Percentiles rank a stretch among this genome's conserved stretches.
phyloP scores from a whole-genome alignment of 2,329 filamentous ascomycete genomes.

The Penicillium sp. region DNA sequence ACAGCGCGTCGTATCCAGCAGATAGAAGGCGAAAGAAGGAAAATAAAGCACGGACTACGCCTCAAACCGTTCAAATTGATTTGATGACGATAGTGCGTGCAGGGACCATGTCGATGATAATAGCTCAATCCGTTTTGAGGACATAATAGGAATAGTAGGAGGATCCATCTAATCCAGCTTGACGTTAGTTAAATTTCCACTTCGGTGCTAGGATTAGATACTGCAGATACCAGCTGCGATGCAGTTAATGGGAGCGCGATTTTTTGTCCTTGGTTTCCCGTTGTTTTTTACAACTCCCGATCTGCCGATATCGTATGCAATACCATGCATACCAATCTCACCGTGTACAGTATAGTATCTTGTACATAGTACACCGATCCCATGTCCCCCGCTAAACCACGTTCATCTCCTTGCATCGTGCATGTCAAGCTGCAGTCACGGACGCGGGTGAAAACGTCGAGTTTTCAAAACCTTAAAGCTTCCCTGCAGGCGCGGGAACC shows the following conservation, averaged over 20 bases:
- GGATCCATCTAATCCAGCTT: not conserved
- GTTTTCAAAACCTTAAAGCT: constrained; percentile 16
- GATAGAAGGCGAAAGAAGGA: not conserved
- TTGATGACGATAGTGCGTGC: constrained; percentile 1
- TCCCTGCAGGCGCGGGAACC: constrained; percentile 19
- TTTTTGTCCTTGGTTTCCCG: not conserved
- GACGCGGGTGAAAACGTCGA: constrained; percentile 7
- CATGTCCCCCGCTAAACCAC: constrained; percentile 12
- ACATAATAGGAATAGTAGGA: not conserved
- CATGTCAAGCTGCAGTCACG: constrained; percentile 1
- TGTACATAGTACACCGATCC: not conserved
- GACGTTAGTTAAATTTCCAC: not conserved
- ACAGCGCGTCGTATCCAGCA: not conserved
- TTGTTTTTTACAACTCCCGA: not conserved
- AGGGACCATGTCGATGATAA: constrained; percentile 1
- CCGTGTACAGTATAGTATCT: not conserved
- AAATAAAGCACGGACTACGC: constrained; percentile 6
- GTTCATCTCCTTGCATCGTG: constrained; percentile 21
- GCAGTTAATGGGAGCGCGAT: not conserved
- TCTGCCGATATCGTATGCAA: not conserved
- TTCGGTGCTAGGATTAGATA: not conserved
- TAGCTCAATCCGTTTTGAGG: not conserved
- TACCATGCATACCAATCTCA: not conserved
- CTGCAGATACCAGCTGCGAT: not conserved
- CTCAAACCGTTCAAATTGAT: not conserved